Base-by-base conservation (phyloP, 2,329 filamentous ascomycete genomes). In the Malbranchea zuffiana region DNA sequence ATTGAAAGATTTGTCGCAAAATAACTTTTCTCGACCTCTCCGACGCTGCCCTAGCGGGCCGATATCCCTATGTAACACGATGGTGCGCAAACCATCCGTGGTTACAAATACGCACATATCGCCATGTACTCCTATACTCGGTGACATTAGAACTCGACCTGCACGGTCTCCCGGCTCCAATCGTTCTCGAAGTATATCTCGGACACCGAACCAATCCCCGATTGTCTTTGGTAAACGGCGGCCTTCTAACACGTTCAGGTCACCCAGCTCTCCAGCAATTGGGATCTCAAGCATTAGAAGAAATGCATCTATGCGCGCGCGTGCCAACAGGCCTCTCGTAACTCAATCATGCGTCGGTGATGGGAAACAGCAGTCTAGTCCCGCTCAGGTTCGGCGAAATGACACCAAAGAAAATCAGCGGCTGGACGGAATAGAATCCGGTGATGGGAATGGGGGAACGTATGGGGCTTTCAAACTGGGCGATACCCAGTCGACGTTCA, bases 1-100 rank as follows among this genome's bases (percentile, higher is more conserved):
- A 37, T 21, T 45, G 12, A 40, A 30, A 21, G n/a, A 33, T 18
- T 16, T 40, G 6, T 33, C 44, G 6, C 40, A 37, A 11, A 47
- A 35, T 35, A 47, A 46, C 20, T 49, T 49, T 28, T 49, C 47
- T 11, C 40, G 44, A 3, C 47, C 47, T 13, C 15, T 47, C 4
- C 42, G 44, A 13, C 33, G 35, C 4, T 46, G 44, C 5, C 42
- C 47, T 12, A 39, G 28, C 34, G 30, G 29, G n/a, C 18, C 37
- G 8, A 17, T 45, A n/a, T 37, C 37, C 11, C 16, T 45, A n/a
- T 40, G 39, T 24, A 24, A 28, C 19, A 42, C 43, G 3, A 31
- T 23, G 16, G 40, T 37, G 13, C 40, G 35, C n/a, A 45, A 39
- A 15, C 40, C 43, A 23, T 42, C 39, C 13, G 18, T 45, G 2